phyloP scores from a whole-genome alignment of 139 green algal genomes.

The Trebouxia sp. region DNA sequence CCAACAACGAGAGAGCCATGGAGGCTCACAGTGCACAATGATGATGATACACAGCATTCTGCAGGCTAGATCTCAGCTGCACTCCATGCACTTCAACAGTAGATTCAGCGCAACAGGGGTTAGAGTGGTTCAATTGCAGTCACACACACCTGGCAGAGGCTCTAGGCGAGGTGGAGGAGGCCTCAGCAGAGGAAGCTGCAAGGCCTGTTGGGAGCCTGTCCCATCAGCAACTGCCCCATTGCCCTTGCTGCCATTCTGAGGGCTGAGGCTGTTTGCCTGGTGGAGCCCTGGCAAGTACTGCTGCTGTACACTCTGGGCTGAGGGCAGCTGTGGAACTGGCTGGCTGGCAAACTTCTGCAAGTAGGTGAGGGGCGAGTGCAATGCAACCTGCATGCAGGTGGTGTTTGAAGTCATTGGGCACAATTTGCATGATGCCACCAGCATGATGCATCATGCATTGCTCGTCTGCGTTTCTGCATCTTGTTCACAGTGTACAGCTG shows the following conservation, averaged over 20 bases:
- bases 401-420: no score
- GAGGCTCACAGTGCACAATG: no score
- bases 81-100: no score
- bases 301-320: neutral
- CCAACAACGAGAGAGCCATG: no score
- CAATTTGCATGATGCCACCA: no score
- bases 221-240: neutral
- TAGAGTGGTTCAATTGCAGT: no score
- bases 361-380: neutral
- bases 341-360: constrained; percentile 10
- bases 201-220: neutral
- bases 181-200: constrained; percentile 7
- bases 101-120: no score
- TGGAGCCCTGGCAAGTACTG: neutral
- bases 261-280: neutral
- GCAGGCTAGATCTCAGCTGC: no score
- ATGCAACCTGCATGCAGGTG: neutral
- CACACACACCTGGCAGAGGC: constrained; percentile 10
- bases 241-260: neutral
- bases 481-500: no score
- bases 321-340: neutral
- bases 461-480: no score
- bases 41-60: no score
- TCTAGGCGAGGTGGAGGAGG: neutral
- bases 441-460: no score